A percentile compares a stretch with the other conserved stretches of the same genome.
Evolutionary conservation across 1,284 basidiomycete genomes (phyloP).

Genomic region (Sporisorium iseilematis-ciliati): DNA sequence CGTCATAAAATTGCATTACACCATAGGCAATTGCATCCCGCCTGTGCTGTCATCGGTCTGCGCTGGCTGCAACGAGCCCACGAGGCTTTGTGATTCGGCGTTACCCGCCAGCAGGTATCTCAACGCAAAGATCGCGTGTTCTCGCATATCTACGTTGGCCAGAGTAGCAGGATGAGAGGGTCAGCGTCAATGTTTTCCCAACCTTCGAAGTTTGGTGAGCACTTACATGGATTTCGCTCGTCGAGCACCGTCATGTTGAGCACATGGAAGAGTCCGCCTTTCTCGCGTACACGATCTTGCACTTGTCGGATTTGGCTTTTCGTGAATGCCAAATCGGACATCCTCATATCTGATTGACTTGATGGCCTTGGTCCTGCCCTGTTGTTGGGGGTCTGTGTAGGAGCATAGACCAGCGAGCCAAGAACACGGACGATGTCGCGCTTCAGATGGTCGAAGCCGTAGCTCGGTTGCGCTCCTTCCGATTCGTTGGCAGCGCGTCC

Average conservation of each 20-base stretch:
- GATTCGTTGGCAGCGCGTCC: constrained; percentile 27
- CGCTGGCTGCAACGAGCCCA: constrained; percentile 49
- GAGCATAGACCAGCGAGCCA: constrained; percentile 45
- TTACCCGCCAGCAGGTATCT: constrained; percentile 61
- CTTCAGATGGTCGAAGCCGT: constrained; percentile 57
- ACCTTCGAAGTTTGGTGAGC: too few relatives aligned
- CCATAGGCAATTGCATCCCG: constrained; percentile 27
- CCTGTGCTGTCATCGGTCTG: constrained; percentile 8
- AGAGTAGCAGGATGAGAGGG: neutral
- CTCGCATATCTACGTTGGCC: constrained; percentile 57
- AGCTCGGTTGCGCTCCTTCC: constrained; percentile 16
- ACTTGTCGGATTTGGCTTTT: constrained; percentile 38
- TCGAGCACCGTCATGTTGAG: constrained; percentile 65
- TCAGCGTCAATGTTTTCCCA: neutral
- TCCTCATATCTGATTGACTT: neutral
- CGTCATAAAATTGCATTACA: constrained; percentile 7
- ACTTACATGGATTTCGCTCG: constrained; percentile 62
- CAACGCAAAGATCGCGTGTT: constrained; percentile 66
- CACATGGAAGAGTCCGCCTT: constrained; percentile 60
- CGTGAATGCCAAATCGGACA: constrained; percentile 3
- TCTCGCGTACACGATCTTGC: constrained; percentile 58
- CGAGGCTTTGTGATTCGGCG: constrained; percentile 51
- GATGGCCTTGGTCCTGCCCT: neutral
- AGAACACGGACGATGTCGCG: constrained; percentile 60
- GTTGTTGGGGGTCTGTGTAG: neutral